Evolutionary conservation across 495 filamentous ascomycete species (phyloP).

Genomic region (Xylaria telfairii): DNA sequence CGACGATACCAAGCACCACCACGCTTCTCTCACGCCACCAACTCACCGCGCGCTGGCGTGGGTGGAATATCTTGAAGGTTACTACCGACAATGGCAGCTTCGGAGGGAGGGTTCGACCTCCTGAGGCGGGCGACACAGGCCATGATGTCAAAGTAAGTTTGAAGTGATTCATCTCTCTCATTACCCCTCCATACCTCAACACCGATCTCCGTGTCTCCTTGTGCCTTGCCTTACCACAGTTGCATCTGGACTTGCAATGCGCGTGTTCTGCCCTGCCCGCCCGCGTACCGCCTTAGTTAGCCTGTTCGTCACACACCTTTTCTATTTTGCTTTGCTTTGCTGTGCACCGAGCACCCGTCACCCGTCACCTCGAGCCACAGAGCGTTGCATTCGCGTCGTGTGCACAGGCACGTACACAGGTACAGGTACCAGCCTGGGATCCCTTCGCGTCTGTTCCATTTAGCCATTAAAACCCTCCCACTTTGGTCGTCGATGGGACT

Average conservation of each 20-base stretch:
- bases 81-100: slow-evolving; percentile 40
- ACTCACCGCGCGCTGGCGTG: slow-evolving; percentile 23
- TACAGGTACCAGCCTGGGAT: slow-evolving; percentile 6
- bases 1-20: not conserved
- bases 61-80: slow-evolving; percentile 17
- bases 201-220: slow-evolving; percentile 6
- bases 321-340: slow-evolving; percentile 19
- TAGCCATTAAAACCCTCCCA: slow-evolving; percentile 15
- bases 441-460: slow-evolving; percentile 18
- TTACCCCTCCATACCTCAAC: slow-evolving; percentile 40
- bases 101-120: slow-evolving; percentile 54
- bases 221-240: slow-evolving; percentile 18
- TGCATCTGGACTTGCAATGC: slow-evolving; percentile 11
- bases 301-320: slow-evolving; percentile 10
- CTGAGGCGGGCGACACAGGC: slow-evolving; percentile 61
- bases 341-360: too few species aligned
- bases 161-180: slow-evolving; percentile 27
- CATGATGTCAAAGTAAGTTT: slow-evolving; percentile 64
- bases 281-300: not conserved
- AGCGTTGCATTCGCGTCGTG: slow-evolving; percentile 18
- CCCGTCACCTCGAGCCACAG: slow-evolving; percentile 14
- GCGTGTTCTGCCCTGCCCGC: not conserved
- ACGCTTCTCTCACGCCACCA: slow-evolving; percentile 7
- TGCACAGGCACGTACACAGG: slow-evolving; percentile 8
- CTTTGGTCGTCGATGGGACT: slow-evolving; percentile 10